phyloP scores from a whole-genome alignment of 2,329 filamentous ascomycete genomes.

The Cytospora schulzeri region DNA sequence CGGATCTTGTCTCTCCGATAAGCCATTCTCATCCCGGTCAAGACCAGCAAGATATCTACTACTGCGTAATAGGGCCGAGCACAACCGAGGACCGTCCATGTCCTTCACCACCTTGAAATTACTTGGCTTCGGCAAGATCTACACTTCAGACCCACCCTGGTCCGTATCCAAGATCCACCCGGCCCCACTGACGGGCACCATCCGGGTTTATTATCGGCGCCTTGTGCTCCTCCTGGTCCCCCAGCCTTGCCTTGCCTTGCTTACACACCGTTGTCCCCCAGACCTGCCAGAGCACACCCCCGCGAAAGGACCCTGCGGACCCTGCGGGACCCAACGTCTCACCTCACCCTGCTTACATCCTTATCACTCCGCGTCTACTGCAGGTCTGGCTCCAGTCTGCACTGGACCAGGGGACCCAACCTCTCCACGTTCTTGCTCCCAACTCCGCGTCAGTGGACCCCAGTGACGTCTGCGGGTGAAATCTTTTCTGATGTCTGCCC shows the following conservation, averaged over 20 bases:
- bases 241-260: conserved; percentile 14
- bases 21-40: not conserved
- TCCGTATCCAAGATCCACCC: conserved; percentile 18
- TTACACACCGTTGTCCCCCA: conserved; percentile 9
- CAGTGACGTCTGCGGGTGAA: conserved; percentile 27
- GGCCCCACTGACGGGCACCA: conserved; percentile 24
- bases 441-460: conserved; percentile 26
- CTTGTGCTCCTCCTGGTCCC: conserved; percentile 6
- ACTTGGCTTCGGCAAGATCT: conserved; percentile 22
- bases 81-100: not conserved
- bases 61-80: conserved; percentile 1
- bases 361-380: conserved; percentile 28
- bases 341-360: conserved; percentile 18
- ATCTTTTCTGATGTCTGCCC: conserved; percentile 26
- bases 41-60: not conserved
- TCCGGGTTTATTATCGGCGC: conserved; percentile 19
- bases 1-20: not conserved
- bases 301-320: conserved; percentile 9
- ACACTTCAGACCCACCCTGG: conserved; percentile 17
- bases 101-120: not conserved
- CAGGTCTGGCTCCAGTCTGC: conserved; percentile 23
- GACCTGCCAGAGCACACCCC: not conserved
- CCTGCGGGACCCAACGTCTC: conserved; percentile 18
- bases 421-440: conserved; percentile 26
- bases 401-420: conserved; percentile 9